Conservation (phyloP, 768 basidiomycete genomes). For the Russula sp. region DNA sequence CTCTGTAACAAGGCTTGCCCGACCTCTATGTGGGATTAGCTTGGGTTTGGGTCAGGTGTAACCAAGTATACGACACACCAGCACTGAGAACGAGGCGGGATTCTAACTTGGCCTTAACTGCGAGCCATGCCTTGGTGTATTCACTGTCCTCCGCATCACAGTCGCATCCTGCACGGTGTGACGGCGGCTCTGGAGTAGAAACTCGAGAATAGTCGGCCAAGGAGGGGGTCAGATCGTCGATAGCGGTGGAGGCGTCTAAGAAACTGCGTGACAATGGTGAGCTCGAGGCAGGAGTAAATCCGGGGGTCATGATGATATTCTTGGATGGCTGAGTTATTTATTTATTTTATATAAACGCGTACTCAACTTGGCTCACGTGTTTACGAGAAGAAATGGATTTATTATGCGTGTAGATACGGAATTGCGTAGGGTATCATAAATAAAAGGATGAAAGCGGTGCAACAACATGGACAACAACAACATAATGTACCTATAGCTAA, state of each 20-base stretch:
- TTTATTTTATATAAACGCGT: too few species aligned
- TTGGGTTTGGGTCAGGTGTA: background rate
- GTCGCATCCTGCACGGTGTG: conserved; percentile 46
- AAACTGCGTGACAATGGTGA: conserved; percentile 29
- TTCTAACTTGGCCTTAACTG: conserved; percentile 64
- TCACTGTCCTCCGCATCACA: conserved; percentile 62
- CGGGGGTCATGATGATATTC: background rate
- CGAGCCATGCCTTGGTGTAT: conserved; percentile 53
- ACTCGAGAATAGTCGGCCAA: conserved; percentile 64
- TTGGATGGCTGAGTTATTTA: background rate
- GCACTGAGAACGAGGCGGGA: conserved; percentile 76
- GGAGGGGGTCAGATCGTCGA: conserved; percentile 74
- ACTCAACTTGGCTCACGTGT: conserved; percentile 1
- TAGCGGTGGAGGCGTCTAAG: conserved; percentile 36
- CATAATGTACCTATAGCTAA: conserved; percentile 6
- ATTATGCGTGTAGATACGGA: conserved; percentile 14
- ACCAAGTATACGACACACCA: conserved; percentile 43
- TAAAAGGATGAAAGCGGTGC: conserved; percentile 5
- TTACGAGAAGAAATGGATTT: background rate
- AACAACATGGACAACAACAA: conserved; percentile 14
- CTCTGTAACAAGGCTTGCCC: conserved; percentile 81
- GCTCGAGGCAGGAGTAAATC: conserved; percentile 20
- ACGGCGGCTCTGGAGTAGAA: conserved; percentile 62
- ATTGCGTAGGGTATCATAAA: conserved; percentile 19
- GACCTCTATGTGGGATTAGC: conserved; percentile 49